Evolutionary conservation across 805 yeast genomes (phyloP), one percentile per base, ranked within the genome.

Genomic region (Spathaspora gorwiae): DNA sequence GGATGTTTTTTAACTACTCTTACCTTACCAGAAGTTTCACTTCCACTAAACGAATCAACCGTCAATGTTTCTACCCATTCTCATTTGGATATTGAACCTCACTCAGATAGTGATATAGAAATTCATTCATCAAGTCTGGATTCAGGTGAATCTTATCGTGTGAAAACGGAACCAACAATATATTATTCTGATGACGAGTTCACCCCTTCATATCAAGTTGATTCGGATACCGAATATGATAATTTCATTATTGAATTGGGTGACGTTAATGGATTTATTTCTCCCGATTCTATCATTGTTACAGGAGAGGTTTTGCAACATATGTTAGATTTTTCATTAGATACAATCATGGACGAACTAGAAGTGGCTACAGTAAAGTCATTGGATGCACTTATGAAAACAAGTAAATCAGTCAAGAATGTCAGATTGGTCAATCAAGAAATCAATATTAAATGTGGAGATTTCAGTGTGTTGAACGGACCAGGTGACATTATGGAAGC

Each of bases 1-100:
- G 81, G 83, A 0, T 65, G 78, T 6, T 75, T 85, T 7, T 61
- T 70, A 15, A 82, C 90, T 0, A 77, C 88, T 0, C 65, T 83
- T 4, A 71, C 89, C 1, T 55, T 86, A 2, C 90, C 95, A 0
- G 72, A 75, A 45, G 77, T 81, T 15, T 39, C 48, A 11, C 24
- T 36, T 27, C 51, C 49, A 9, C 43, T 45, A 13, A 37, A 36
- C 37, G 43, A 37, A 27, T 14, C 39, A 9, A 40, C 46, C 11
- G 14, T 34, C 11, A 11, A 32, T 8, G 13, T 37, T 10, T 41
- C 42, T 6, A 27, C 31, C 14, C 37, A 32, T 32, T 31, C 40
- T 6, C 26, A 35, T 14, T 34, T 42, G 15, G 45, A 43, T 26
- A 31, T 36, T 38, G 45, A 37, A 12, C 43, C 45, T 6, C 32